phyloP scores from a whole-genome alignment of 176 grass and related monocot genomes.

The Olyra latifolia region DNA sequence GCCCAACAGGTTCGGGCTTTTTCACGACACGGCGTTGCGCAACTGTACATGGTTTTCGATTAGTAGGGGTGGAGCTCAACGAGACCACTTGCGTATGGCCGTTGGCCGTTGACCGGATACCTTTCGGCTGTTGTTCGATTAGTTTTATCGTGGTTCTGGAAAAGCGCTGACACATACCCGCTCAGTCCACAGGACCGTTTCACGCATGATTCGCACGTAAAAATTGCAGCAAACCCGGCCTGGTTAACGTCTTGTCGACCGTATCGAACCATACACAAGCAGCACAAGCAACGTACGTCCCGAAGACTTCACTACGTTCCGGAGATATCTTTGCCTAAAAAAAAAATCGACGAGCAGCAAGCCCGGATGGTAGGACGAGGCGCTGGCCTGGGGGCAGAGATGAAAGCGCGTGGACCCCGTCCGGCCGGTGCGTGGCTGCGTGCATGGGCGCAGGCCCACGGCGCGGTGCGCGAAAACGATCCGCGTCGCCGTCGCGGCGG shows the following conservation, averaged over 20 bases:
- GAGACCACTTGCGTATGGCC: background rate
- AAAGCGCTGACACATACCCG: background rate
- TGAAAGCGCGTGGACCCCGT: constrained; percentile 56
- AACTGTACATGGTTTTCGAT: background rate
- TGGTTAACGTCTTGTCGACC: background rate
- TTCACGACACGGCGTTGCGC: background rate
- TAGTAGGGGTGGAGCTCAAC: background rate
- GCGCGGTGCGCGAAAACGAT: background rate
- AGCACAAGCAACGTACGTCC: background rate
- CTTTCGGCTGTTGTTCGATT: background rate
- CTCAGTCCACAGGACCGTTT: constrained; percentile 6
- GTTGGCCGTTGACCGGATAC: constrained; percentile 1
- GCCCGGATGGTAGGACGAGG: no score
- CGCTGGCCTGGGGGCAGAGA: background rate
- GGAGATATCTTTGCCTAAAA: no score
- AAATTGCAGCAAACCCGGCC: background rate
- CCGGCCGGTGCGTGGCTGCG: background rate
- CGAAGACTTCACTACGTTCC: background rate
- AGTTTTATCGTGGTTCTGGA: background rate
- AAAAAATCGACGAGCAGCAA: background rate
- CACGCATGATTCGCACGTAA: background rate
- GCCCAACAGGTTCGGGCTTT: no score
- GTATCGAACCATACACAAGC: background rate
- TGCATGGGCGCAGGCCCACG: constrained; percentile 23
- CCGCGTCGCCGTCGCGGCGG: constrained; percentile 19